A percentile compares a stretch with the other conserved stretches of the same genome.
Conservation (phyloP, 2,329 filamentous ascomycete genomes). For the Aspergillus sp. region DNA sequence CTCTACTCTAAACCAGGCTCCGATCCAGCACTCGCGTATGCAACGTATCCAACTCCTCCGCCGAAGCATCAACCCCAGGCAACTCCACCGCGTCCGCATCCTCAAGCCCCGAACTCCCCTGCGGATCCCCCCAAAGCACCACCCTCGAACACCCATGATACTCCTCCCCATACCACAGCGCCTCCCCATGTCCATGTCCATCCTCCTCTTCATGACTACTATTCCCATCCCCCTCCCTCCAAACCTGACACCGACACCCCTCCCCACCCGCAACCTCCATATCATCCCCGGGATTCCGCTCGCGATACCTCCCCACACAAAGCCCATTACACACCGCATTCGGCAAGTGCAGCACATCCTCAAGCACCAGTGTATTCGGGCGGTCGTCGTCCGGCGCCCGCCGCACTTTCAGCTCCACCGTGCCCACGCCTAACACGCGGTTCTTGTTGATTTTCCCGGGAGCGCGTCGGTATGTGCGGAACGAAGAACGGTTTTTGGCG, state of each 20-base stretch:
- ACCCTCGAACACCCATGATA: conserved; percentile 15
- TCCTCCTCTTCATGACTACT: too few relatives aligned
- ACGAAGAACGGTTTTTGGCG: conserved; percentile 24
- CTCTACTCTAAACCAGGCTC: conserved; percentile 6
- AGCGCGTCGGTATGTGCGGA: conserved; percentile 20
- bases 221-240: neutral
- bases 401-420: conserved; percentile 17
- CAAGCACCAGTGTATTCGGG: conserved; percentile 14
- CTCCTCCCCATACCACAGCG: conserved; percentile 17
- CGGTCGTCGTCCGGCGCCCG: conserved; percentile 13
- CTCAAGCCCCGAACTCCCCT: conserved; percentile 9
- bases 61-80: conserved; percentile 17
- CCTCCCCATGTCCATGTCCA: conserved; percentile 10
- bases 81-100: conserved; percentile 1
- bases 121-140: conserved; percentile 18
- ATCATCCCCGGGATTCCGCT: conserved; percentile 2
- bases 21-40: conserved; percentile 12
- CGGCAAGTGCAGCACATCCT: conserved; percentile 23
- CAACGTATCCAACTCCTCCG: conserved; percentile 19
- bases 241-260: conserved; percentile 1
- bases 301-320: conserved; percentile 13
- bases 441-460: conserved; percentile 17
- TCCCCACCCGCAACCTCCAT: conserved; percentile 4
- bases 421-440: conserved; percentile 21
- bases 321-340: conserved; percentile 21